Base-by-base conservation (phyloP, 1,284 basidiomycete species). In the Cutaneotrichosporon cyanovorans region DNA sequence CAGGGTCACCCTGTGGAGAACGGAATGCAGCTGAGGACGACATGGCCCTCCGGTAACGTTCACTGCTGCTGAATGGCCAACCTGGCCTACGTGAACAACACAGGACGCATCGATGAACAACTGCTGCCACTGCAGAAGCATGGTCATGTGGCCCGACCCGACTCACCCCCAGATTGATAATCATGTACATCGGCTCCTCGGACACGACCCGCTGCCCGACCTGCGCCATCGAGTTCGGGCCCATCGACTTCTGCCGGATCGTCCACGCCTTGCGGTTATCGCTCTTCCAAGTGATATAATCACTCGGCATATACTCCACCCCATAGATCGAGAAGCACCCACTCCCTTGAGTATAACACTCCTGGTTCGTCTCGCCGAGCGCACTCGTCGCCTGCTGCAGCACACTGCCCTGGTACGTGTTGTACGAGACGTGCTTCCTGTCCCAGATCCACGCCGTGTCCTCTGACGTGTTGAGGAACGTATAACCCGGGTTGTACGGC, bases 241-340 rank as follows among this genome's bases (percentile, higher is more conserved):
- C 81, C 75, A 95, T 78, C 5, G 85, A 90, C 46, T 33, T 68
- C 18, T 78, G 77, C 35, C 80, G 78, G 42, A 96, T 57, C 3
- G 81, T 85, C 88, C 87, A 97, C 30, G 81, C 80, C 42, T 77
- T 72, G 58, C 79, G 69, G 50, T 73, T 76, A 53, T 81, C 75
- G 30, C 80, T 71, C 28, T 87, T 77, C 89, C 89, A 92, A 25
- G 80, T 77, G 59, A 92, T 85, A 65, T 88, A 89, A 75, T 86
- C 68, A 40, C 79, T 80, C 25, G 80, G 76, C 45, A 76, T 71
- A 55, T 84, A 83, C 62, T 84, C 82, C 57, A 78, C 80, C 1
- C 81, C 83, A 57, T 84, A 85, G 3, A 75, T 61, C 3, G 77
- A 73, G 60, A 72, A 80, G 46, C 74, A 75, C 5, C 73, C 73